Percentiles rank a stretch among this genome's conserved stretches.
phyloP scores from a whole-genome alignment of 345 rosid species.

The Kernera saxatilis region DNA sequence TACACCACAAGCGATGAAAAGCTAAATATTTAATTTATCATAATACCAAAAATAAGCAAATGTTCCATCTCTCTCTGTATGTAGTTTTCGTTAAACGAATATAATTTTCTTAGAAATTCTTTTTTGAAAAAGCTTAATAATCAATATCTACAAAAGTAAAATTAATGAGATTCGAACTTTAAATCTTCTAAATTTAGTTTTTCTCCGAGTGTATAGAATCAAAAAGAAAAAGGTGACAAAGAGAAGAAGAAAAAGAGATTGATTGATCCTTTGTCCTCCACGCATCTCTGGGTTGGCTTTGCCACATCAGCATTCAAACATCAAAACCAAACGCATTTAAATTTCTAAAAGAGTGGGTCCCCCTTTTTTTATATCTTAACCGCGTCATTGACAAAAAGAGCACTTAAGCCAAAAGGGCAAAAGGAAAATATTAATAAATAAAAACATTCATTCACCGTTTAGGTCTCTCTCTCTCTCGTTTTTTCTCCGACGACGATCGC shows the following conservation, averaged over 20 bases:
- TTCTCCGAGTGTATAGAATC: conserved; percentile 1
- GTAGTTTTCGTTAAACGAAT: not conserved
- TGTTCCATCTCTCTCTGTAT: not conserved
- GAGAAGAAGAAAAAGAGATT: not conserved
- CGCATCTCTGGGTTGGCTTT: conserved; percentile 4
- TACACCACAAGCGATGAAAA: conserved; percentile 4
- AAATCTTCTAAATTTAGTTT: not conserved
- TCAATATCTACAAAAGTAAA: not conserved
- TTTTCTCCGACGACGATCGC: conserved; percentile 17
- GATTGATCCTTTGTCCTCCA: conserved; percentile 4
- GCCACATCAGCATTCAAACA: conserved; percentile 21
- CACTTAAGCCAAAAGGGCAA: not conserved
- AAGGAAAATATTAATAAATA: not conserved
- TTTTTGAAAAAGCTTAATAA: not conserved
- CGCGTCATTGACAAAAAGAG: conserved; percentile 11
- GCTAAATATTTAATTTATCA: not conserved
- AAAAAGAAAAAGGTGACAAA: not conserved
- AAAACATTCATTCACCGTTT: conserved; percentile 12
- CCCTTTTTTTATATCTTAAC: not conserved
- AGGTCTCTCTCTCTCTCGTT: conserved; percentile 5
- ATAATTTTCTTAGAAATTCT: not conserved
- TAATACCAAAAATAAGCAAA: not conserved
- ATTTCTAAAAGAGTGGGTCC: conserved; percentile 13
- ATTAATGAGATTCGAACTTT: not conserved
- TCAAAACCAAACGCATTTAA: conserved; percentile 6